These are phyloP conservation scores for Pyrus hybrid DNA, from an alignment of 331 rosid genomes.

Conservation along the genomic window DNA sequence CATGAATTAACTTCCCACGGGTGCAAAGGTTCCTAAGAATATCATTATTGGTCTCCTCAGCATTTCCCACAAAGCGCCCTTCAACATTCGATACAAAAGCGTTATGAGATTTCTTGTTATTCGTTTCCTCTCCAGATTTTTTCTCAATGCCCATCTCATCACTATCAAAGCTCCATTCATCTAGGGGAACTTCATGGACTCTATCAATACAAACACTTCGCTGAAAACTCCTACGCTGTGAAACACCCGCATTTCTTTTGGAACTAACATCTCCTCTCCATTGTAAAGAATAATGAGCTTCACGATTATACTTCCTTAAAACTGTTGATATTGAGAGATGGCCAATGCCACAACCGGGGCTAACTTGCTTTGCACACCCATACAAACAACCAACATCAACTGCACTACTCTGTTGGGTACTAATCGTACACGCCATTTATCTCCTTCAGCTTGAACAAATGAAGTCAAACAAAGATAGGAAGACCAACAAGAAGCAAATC, in stretches of 20 bases:
- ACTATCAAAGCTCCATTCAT: constrained; percentile 26
- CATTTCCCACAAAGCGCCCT: constrained; percentile 46
- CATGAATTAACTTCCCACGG: constrained; percentile 48
- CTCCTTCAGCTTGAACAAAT: constrained; percentile 9
- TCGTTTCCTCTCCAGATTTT: constrained; percentile 22
- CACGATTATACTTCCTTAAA: constrained; percentile 13
- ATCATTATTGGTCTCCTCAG: constrained; percentile 47
- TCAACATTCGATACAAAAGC: constrained; percentile 31
- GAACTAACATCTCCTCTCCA: constrained; percentile 28
- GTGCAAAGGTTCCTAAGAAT: constrained; percentile 54
- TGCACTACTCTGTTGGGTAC: constrained; percentile 30
- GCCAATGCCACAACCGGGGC: constrained; percentile 18
- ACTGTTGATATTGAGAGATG: constrained; percentile 15
- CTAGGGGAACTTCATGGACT: constrained; percentile 34
- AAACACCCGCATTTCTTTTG: not conserved
- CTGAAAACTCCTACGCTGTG: constrained; percentile 17
- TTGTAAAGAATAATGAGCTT: constrained; percentile 17
- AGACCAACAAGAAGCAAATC: not conserved
- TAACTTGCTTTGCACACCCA: constrained; percentile 29
- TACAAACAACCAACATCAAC: constrained; percentile 27
- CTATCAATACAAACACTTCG: constrained; percentile 43
- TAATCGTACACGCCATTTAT: constrained; percentile 45
- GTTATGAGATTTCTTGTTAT: constrained; percentile 19
- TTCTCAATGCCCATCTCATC: constrained; percentile 11
- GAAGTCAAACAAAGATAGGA: constrained; percentile 6